Evolutionary conservation across 2,329 filamentous ascomycete species (phyloP), one percentile per base, ranked within the genome.

Genomic region (Ustilaginoidea virens): DNA sequence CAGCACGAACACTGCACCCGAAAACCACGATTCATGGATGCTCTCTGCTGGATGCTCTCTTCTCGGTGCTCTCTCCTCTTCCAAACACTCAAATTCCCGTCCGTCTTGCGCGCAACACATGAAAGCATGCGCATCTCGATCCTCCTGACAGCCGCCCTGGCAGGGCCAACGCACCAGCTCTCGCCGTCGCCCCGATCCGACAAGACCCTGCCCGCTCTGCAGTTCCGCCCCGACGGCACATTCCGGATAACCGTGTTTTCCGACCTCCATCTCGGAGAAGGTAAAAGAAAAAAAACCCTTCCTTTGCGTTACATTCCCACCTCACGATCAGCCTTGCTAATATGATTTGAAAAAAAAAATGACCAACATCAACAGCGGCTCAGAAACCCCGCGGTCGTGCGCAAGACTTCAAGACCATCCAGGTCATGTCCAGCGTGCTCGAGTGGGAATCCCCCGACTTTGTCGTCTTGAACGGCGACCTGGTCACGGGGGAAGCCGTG

Each of bases 381-480:
- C 13, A 25, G 13, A 11, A 14, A 14, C 4, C 10, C 4, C 67
- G 56, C 54, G 49, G 49, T 0, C 56, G 58, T 5, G 52, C 55
- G 17, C 63, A 68, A 35, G 76, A 81, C 44, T 41, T 56, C 33
- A 66, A 67, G 27, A 68, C 69, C 0, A 50, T 66, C 2, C 38
- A 49, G 5, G 69, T 79, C 1, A 68, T 81, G 41, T 58, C 60
- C 27, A 51, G 55, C 1, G 53, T 81, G 5, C 58, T 82, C 2
- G 57, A 69, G 18, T 48, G 45, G 0, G 75, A 80, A 32, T 39
- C 45, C 0, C 63, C 69, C 0, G 58, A 70, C 21, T 56, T 82
- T 0, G 74, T 77, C 0, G 67, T 82, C 1, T 47, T 82, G 12
- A 82, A 80, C 31, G 77, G 78, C 10, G 77, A 82, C 39, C 55